phyloP scores from a whole-genome alignment of 2,329 filamentous ascomycete species.

The Neofusicoccum ribis region DNA sequence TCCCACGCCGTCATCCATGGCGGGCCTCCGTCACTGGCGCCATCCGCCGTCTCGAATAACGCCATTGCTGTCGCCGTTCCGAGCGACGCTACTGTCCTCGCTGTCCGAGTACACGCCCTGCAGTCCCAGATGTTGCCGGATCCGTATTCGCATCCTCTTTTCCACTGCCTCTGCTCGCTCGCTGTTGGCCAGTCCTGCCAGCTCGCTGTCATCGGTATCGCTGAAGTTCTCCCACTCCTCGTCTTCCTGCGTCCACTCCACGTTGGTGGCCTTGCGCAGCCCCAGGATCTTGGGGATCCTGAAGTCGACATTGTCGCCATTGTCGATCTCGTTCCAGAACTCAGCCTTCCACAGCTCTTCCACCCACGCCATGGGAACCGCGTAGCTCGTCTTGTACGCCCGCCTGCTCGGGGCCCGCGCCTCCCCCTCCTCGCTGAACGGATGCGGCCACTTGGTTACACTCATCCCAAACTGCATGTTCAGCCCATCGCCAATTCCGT shows the following conservation, averaged over 20 bases:
- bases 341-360: constrained; percentile 4
- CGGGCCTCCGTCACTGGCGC: not conserved
- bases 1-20: constrained; percentile 1
- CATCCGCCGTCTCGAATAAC: constrained; percentile 13
- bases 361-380: constrained; percentile 18
- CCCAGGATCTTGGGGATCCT: constrained; percentile 8
- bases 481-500: constrained; percentile 13
- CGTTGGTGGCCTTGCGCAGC: not conserved
- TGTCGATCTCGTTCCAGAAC: constrained; percentile 14
- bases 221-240: constrained; percentile 15
- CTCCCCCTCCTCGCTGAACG: constrained; percentile 10
- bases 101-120: not conserved
- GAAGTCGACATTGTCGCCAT: not conserved
- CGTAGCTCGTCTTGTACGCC: constrained; percentile 11
- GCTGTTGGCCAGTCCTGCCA: not conserved
- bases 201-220: not conserved
- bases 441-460: constrained; percentile 19
- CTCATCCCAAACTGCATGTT: constrained; percentile 16
- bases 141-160: not conserved
- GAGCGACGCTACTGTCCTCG: constrained; percentile 12
- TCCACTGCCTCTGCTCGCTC: constrained; percentile 1
- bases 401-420: constrained; percentile 11
- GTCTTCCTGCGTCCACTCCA: not conserved
- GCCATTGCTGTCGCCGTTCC: constrained; percentile 5
- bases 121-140: not conserved